Evolutionary conservation across 2,329 filamentous ascomycete genomes (phyloP), one percentile per base, ranked within the genome.

Genomic region (Nemania serpens): DNA sequence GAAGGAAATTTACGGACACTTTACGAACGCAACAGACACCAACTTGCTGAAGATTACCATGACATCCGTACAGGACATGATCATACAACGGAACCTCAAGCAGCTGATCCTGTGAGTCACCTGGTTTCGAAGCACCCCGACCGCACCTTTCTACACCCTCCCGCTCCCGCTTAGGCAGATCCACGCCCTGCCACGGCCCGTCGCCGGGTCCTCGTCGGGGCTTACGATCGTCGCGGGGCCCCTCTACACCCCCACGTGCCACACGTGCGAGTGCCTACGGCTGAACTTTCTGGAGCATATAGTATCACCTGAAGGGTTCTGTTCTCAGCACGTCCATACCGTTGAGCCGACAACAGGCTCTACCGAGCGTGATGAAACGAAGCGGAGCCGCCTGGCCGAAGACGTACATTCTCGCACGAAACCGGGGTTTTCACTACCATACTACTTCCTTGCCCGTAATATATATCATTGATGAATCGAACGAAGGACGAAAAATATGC

Each of bases 41-140:
- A 92, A 91, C 72, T 78, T 94, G 64, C 82, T 94, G 67, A 93
- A 93, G 78, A 91, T 92, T 66, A 94, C 91, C 41, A 94, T 94
- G 91, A 84, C 85, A 65, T 91, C 89, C 11, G 91, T 94, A 57
- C 90, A 94, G 76, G 91, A 94, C 75, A 94, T 92, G 88, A 91
- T 93, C 70, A 91, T 93, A 71, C 90, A 93, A 77, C 89, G 89
- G 74, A 93, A 93, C 74, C 82, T 93, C 58, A 91, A 91, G 77
- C 88, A 89, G 76, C 80, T 93, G 71, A 91, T 93, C 71, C 79
- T 91, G 77, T 91, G 77, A 83, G 73, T 75, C 67, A 68, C 65
- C 65, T 69, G 68, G 64, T 69, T 69, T 61, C 58, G 67, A 67
- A 64, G 55, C 62, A 56, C 58, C 60, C 49, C 63, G 61, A 63